phyloP scores from a whole-genome alignment of 2,329 filamentous ascomycete genomes.

The Trichoderma oligosporum region DNA sequence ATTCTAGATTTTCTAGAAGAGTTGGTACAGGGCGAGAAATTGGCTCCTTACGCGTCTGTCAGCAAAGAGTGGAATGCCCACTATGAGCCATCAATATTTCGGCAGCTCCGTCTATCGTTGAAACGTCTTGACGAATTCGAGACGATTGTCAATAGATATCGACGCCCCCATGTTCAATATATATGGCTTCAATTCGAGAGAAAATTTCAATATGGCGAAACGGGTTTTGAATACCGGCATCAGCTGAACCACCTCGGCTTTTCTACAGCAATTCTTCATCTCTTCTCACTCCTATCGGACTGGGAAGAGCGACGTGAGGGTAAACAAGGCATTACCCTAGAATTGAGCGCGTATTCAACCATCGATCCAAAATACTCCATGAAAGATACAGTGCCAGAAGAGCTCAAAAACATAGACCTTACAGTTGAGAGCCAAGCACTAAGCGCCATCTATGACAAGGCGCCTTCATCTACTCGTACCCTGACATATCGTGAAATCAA shows the following conservation, averaged over 20 bases:
- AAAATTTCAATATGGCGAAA: neutral
- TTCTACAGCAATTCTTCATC: neutral
- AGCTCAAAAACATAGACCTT: neutral
- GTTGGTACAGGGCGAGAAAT: neutral
- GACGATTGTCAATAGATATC: neutral
- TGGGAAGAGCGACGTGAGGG: neutral
- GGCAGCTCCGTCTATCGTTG: neutral
- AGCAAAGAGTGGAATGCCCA: neutral
- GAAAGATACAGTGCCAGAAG: neutral
- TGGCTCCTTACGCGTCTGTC: neutral
- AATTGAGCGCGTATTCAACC: neutral
- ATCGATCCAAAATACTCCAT: neutral
- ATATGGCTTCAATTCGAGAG: conserved; percentile 6
- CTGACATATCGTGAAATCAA: neutral
- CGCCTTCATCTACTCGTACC: neutral
- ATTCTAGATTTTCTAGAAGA: neutral
- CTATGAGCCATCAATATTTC: neutral
- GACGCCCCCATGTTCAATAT: neutral
- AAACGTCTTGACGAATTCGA: neutral
- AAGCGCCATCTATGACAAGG: neutral
- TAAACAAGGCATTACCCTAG: neutral
- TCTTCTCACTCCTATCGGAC: neutral
- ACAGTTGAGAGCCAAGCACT: neutral
- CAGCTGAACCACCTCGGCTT: neutral
- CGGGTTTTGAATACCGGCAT: neutral